phyloP scores from a whole-genome alignment of 371 early-diverging fungal genomes.

The Mucor mucedo region DNA sequence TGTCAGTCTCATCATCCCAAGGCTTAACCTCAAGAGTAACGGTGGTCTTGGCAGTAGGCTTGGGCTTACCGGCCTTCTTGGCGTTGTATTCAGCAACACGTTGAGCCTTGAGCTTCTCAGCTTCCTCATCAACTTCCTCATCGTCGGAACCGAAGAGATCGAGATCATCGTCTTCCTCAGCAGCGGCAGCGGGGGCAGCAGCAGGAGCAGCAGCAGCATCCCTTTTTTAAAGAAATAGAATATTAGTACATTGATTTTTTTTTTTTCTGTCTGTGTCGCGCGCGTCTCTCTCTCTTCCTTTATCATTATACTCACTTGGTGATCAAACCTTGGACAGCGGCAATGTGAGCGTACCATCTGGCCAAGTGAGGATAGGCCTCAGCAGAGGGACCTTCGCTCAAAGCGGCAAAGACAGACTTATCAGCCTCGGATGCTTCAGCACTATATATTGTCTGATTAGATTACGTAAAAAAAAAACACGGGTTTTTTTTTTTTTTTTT shows the following conservation, averaged over 20 bases:
- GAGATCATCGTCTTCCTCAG: slow-evolving; percentile 89
- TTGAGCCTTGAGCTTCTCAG: slow-evolving; percentile 85
- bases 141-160: slow-evolving; percentile 97
- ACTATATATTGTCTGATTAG: slow-evolving; percentile 38
- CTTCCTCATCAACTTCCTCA: slow-evolving; percentile 89
- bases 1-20: slow-evolving; percentile 96
- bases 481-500: neutral
- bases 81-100: slow-evolving; percentile 92
- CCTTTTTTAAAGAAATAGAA: slow-evolving; percentile 7
- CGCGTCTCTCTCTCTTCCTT: neutral
- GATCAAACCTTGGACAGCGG: slow-evolving; percentile 64
- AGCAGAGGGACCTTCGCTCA: slow-evolving; percentile 80
- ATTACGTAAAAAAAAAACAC: neutral
- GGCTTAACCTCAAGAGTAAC: slow-evolving; percentile 95
- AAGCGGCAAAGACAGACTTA: slow-evolving; percentile 82
- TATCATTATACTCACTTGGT: slow-evolving; percentile 47
- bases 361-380: slow-evolving; percentile 85
- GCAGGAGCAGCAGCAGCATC: slow-evolving; percentile 39
- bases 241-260: neutral
- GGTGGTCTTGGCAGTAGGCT: slow-evolving; percentile 91
- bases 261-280: neutral
- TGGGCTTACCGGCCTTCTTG: slow-evolving; percentile 94
- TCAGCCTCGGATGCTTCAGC: slow-evolving; percentile 84
- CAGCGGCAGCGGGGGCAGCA: slow-evolving; percentile 54
- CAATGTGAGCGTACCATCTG: slow-evolving; percentile 96